These are phyloP conservation scores for Hydnum rufescens DNA, from an alignment of 768 basidiomycete species.

Conservation along the genomic window DNA sequence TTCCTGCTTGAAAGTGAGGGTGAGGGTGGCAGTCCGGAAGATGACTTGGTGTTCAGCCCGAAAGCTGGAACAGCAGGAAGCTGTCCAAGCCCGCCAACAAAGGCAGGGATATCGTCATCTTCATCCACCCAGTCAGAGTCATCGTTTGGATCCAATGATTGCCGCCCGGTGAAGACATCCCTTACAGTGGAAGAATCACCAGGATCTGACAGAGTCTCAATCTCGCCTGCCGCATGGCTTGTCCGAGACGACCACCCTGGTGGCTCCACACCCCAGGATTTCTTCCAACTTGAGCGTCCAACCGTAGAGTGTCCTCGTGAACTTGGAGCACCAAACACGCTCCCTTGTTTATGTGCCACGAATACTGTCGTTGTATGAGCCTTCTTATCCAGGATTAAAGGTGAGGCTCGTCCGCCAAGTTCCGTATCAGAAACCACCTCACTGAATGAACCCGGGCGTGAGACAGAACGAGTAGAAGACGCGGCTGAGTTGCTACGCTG, in stretches of 20 bases:
- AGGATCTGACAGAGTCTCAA: constrained; percentile 55
- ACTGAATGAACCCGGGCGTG: constrained; percentile 52
- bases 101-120: constrained; percentile 50
- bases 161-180: constrained; percentile 63
- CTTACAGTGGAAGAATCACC: constrained; percentile 27
- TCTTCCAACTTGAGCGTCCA: constrained; percentile 63
- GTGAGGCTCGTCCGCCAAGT: constrained; percentile 11
- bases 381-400: constrained; percentile 10
- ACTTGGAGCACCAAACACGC: constrained; percentile 26
- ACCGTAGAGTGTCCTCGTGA: constrained; percentile 19
- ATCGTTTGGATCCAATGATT: constrained; percentile 38
- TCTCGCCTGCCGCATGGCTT: constrained; percentile 30
- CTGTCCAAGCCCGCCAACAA: constrained; percentile 66
- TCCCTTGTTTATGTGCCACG: constrained; percentile 63
- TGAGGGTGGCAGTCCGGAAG: constrained; percentile 17
- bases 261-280: constrained; percentile 72
- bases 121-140: constrained; percentile 83
- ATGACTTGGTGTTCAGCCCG: background rate
- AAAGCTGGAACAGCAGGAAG: background rate
- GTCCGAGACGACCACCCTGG: constrained; percentile 60
- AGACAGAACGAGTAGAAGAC: constrained; percentile 53
- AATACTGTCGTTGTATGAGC: constrained; percentile 32
- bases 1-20: constrained; percentile 8
- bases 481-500: constrained; percentile 53
- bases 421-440: constrained; percentile 48